These are phyloP conservation scores for Solanum chilense DNA, from an alignment of 257 asterid genomes.

Conservation along the genomic window DNA sequence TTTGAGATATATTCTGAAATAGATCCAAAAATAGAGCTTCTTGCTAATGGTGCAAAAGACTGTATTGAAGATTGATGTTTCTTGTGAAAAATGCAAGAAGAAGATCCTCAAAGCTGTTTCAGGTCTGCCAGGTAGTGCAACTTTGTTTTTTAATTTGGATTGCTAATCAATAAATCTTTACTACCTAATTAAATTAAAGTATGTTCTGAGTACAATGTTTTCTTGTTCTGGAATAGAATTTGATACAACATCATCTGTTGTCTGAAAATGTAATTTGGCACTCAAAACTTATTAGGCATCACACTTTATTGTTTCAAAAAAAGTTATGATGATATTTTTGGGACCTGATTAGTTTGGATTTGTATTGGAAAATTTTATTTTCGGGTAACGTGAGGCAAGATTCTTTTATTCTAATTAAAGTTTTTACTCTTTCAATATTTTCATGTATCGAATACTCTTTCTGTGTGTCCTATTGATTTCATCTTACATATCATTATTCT, in stretches of 20 bases:
- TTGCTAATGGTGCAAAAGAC: constrained; percentile 34
- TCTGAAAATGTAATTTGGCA: background rate
- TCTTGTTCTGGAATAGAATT: background rate
- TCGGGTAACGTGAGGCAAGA: accelerated
- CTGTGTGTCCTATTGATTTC: background rate
- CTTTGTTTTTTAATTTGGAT: background rate
- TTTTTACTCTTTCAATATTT: too few relatives aligned
- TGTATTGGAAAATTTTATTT: background rate
- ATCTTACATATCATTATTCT: background rate
- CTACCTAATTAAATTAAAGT: background rate
- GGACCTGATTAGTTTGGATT: background rate
- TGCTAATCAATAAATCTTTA: background rate
- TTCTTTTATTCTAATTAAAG: too few relatives aligned
- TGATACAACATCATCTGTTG: background rate
- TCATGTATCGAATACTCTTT: too few relatives aligned
- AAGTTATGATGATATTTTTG: background rate
- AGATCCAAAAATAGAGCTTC: background rate
- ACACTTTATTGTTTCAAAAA: background rate
- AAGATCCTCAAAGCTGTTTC: constrained; percentile 43
- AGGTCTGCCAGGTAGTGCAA: constrained; percentile 25
- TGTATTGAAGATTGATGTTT: constrained; percentile 35
- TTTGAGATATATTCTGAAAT: background rate
- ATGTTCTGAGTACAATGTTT: too few relatives aligned
- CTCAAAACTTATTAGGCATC: background rate
- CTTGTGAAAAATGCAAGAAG: constrained; percentile 42